Evolutionary conservation across 2,329 filamentous ascomycete genomes (phyloP).

Genomic region (Aspergillus sergii): DNA sequence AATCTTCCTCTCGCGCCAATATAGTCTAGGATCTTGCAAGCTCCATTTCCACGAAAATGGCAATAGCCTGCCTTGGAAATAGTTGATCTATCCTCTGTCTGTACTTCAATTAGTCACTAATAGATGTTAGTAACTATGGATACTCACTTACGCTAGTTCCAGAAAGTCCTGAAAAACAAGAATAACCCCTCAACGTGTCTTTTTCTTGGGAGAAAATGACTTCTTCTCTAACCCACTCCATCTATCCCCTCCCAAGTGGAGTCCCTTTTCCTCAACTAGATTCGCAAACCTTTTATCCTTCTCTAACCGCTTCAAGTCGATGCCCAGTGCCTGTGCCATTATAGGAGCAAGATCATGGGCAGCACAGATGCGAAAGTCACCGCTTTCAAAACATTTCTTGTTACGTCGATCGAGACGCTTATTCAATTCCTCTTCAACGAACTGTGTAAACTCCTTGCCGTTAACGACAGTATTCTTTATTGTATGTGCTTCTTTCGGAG

Average conservation of each 20-base stretch:
- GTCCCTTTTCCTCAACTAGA: conserved; percentile 11
- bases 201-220: conserved; percentile 7
- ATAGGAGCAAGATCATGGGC: conserved; percentile 38
- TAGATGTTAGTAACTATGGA: too few species aligned
- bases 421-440: conserved; percentile 22
- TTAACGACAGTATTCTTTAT: conserved; percentile 14
- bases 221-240: conserved; percentile 11
- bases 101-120: too few species aligned
- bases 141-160: neutral
- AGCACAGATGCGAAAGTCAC: conserved; percentile 37
- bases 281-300: conserved; percentile 25
- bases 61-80: neutral
- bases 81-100: neutral
- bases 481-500: conserved; percentile 15
- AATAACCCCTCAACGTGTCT: neutral
- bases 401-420: conserved; percentile 29
- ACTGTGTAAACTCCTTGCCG: conserved; percentile 19
- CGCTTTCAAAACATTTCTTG: conserved; percentile 32
- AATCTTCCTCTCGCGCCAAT: neutral
- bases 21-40: neutral
- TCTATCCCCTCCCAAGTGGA: neutral
- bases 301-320: conserved; percentile 30
- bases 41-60: neutral
- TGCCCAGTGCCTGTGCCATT: conserved; percentile 29
- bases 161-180: neutral